Conservation (phyloP, 495 filamentous ascomycete species). For the Penicillium bovifimosum region DNA sequence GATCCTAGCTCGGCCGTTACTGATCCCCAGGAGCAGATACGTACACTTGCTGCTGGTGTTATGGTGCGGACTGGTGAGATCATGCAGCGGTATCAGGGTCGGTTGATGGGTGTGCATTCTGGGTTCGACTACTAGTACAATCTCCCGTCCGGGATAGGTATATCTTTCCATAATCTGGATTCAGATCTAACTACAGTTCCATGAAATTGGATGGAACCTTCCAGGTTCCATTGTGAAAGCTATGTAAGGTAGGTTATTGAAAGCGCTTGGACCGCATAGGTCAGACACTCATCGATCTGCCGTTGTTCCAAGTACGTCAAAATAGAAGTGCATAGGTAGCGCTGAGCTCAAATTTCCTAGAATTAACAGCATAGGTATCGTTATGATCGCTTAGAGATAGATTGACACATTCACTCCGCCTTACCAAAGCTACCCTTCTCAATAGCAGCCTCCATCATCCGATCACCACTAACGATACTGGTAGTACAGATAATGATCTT, state of each 20-base stretch:
- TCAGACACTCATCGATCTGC: background rate
- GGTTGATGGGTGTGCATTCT: constrained; percentile 46
- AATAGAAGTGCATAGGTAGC: background rate
- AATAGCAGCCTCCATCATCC: constrained; percentile 83
- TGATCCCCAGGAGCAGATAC: constrained; percentile 35
- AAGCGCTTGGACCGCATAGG: background rate
- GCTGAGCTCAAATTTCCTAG: constrained; percentile 16
- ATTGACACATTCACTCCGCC: constrained; percentile 14
- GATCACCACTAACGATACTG: constrained; percentile 80
- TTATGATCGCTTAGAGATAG: constrained; percentile 9
- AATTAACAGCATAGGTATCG: constrained; percentile 15
- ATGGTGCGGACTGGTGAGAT: constrained; percentile 73
- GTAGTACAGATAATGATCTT: constrained; percentile 91
- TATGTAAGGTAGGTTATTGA: too few relatives aligned
- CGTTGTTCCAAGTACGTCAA: background rate
- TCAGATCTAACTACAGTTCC: background rate
- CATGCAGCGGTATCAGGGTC: constrained; percentile 72
- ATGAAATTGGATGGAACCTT: too few relatives aligned
- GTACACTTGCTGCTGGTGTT: constrained; percentile 70
- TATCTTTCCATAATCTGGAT: background rate
- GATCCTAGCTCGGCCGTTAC: constrained; percentile 38
- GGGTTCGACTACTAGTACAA: constrained; percentile 39
- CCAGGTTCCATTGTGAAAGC: too few relatives aligned
- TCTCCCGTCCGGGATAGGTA: too few relatives aligned
- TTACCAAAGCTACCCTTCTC: constrained; percentile 62